phyloP scores from a whole-genome alignment of 2,329 filamentous ascomycete genomes.

The Neofusicoccum ribis region DNA sequence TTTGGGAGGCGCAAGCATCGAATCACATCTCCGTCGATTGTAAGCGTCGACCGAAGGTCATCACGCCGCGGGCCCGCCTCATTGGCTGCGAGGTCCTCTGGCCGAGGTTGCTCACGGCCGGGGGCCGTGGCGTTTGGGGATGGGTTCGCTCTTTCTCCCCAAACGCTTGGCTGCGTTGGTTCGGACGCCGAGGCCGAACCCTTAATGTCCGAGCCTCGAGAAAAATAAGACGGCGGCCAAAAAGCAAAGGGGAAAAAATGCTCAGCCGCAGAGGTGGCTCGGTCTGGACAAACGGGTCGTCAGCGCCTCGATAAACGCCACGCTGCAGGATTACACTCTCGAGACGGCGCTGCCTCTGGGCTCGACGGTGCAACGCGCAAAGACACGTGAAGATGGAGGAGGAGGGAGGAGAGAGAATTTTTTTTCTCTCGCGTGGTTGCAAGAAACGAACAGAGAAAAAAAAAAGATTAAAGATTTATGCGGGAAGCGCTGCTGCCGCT shows the following conservation, averaged over 20 bases:
- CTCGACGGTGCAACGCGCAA: background rate
- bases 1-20: background rate
- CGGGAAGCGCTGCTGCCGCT: background rate
- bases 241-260: too few relatives aligned
- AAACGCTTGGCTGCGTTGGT: background rate
- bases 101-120: background rate
- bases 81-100: background rate
- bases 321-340: too few relatives aligned
- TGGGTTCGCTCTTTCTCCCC: too few relatives aligned
- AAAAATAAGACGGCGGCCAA: too few relatives aligned
- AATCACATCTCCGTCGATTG: background rate
- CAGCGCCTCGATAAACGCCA: too few relatives aligned
- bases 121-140: too few relatives aligned
- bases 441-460: background rate
- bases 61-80: background rate
- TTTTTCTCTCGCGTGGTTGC: too few relatives aligned
- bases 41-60: background rate
- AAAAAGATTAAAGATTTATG: background rate
- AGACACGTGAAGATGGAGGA: background rate
- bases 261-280: too few relatives aligned
- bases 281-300: background rate
- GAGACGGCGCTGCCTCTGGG: background rate
- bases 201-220: background rate
- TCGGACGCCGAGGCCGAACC: background rate
- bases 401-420: background rate